Evolutionary conservation across 1,284 basidiomycete genomes (phyloP).

Genomic region (Ceratobasidium sp.): DNA sequence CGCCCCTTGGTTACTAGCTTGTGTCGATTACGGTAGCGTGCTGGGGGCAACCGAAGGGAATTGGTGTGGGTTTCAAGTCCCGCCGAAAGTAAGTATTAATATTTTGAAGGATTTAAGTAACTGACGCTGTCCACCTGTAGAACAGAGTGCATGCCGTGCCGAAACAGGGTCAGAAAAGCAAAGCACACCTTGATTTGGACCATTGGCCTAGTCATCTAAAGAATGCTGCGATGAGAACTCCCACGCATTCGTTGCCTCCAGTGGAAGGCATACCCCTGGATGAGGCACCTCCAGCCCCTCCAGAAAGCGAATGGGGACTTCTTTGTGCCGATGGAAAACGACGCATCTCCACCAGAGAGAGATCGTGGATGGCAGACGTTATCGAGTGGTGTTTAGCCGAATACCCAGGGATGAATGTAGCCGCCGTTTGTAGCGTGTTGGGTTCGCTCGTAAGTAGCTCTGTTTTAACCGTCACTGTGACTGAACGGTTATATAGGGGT

Average conservation of each 20-base stretch:
- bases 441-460: background rate
- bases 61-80: conserved; percentile 35
- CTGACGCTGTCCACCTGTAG: background rate
- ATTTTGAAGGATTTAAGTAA: background rate
- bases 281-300: background rate
- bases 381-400: conserved; percentile 33
- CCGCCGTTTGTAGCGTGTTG: background rate
- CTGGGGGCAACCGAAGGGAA: conserved; percentile 25
- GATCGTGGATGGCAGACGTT: conserved; percentile 11
- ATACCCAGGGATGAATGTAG: conserved; percentile 4
- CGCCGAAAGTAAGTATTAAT: conserved; percentile 6
- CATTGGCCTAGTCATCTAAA: background rate
- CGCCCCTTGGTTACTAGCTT: conserved; percentile 35
- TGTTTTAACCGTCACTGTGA: background rate
- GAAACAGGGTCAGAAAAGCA: background rate
- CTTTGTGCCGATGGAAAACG: conserved; percentile 14
- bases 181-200: conserved; percentile 1
- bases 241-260: conserved; percentile 4
- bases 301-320: background rate
- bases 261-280: conserved; percentile 7
- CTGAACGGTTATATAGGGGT: background rate
- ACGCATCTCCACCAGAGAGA: background rate
- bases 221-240: background rate
- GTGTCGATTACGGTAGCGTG: conserved; percentile 1
- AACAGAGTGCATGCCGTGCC: background rate